These are phyloP conservation scores for Lachnellula hyalina DNA, from an alignment of 2,329 filamentous ascomycete species.

Conservation along the genomic window DNA sequence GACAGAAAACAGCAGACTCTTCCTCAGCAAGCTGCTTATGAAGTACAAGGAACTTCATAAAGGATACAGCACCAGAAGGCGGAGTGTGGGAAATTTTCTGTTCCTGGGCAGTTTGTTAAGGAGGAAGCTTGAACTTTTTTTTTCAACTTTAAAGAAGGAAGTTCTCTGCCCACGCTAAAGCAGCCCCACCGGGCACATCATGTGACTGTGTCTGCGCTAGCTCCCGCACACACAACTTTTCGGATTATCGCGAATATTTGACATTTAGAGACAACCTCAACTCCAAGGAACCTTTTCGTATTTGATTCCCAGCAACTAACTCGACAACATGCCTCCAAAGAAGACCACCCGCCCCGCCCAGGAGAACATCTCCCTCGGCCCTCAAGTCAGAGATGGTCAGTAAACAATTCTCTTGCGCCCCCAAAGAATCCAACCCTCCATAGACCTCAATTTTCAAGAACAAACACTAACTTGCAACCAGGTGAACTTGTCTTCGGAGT, in stretches of 20 bases:
- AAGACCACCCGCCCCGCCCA: slow-evolving; percentile 76
- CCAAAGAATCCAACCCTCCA: neutral
- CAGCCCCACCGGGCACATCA: too few relatives aligned
- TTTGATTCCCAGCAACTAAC: slow-evolving; percentile 19
- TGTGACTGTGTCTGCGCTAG: neutral
- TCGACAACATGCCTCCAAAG: slow-evolving; percentile 85
- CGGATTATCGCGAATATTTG: neutral
- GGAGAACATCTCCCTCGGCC: slow-evolving; percentile 98
- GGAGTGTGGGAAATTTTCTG: neutral
- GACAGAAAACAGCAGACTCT: neutral
- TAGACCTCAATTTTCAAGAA: neutral
- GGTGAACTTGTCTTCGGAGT: slow-evolving; percentile 76
- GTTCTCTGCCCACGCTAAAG: too few relatives aligned
- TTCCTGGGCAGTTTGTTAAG: neutral
- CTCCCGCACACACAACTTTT: neutral
- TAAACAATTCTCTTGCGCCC: neutral
- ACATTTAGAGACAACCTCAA: slow-evolving; percentile 13
- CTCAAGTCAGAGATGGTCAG: slow-evolving; percentile 91
- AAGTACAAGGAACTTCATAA: neutral
- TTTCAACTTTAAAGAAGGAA: neutral
- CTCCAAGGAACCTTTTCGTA: slow-evolving; percentile 26
- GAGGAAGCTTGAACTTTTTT: neutral
- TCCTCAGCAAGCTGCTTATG: neutral
- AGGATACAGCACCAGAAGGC: neutral
- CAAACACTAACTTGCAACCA: slow-evolving; percentile 29